Evolutionary conservation across 2,329 filamentous ascomycete genomes (phyloP).

Genomic region (Sphaceloma murrayae): DNA sequence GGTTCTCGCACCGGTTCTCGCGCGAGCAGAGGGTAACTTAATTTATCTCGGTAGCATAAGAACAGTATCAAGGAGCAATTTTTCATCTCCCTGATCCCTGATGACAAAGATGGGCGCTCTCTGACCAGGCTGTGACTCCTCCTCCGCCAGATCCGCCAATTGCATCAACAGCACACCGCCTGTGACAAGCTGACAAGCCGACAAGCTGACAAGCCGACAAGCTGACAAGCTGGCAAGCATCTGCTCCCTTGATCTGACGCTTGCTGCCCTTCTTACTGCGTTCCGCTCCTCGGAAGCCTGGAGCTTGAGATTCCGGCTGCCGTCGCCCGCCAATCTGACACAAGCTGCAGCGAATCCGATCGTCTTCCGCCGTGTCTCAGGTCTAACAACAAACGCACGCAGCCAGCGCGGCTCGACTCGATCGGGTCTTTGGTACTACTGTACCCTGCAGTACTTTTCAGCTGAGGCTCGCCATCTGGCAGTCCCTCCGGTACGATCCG

Average conservation of each 20-base stretch:
- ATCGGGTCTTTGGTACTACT: no score
- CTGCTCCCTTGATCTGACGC: no score
- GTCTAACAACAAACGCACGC: slow-evolving; percentile 3
- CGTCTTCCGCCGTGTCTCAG: slow-evolving; percentile 8
- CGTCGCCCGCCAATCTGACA: slow-evolving; percentile 7
- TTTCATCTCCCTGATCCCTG: no score
- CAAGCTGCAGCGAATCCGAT: slow-evolving; percentile 11
- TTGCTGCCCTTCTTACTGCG: slow-evolving; percentile 1
- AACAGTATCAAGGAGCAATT: no score
- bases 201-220: no score
- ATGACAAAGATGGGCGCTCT: background rate
- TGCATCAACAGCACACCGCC: background rate
- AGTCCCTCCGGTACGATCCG: slow-evolving; percentile 1
- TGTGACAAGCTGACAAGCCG: background rate
- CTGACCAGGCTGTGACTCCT: background rate
- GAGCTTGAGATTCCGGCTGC: background rate
- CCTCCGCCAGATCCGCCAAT: background rate
- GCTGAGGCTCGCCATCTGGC: slow-evolving; percentile 14
- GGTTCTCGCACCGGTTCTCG: slow-evolving; percentile 3
- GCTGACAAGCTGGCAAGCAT: no score
- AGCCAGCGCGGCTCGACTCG: no score
- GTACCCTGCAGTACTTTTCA: no score
- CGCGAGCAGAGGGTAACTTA: no score
- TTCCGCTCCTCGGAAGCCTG: background rate
- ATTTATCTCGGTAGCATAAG: no score